Evolutionary conservation across 352 stramenopile species (phyloP).

Genomic region (Globisporangium lucens): DNA sequence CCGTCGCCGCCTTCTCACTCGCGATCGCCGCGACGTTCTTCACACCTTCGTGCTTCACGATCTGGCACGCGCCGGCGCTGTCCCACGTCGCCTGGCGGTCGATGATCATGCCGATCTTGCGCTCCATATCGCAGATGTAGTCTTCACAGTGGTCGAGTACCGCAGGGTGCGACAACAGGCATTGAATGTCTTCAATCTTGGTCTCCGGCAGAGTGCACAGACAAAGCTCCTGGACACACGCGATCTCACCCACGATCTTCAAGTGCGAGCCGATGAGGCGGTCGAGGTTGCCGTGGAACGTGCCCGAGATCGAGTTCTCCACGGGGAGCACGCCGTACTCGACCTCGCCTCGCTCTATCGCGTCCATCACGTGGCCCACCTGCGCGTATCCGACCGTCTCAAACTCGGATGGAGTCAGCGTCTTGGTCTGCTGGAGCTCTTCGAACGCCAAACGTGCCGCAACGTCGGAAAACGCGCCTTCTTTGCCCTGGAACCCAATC

Average conservation of each 20-base stretch:
- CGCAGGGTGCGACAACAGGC: constrained; percentile 56
- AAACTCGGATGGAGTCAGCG: constrained; percentile 44
- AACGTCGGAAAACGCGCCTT: constrained; percentile 71
- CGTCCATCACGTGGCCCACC: constrained; percentile 50
- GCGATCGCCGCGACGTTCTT: constrained; percentile 56
- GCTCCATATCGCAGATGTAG: constrained; percentile 63
- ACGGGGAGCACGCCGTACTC: constrained; percentile 62
- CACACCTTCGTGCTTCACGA: constrained; percentile 48
- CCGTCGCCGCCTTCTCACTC: constrained; percentile 53
- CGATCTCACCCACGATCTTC: constrained; percentile 73
- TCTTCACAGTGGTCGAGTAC: constrained; percentile 65
- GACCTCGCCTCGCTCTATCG: constrained; percentile 54
- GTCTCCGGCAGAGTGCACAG: constrained; percentile 44
- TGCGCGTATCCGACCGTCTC: constrained; percentile 63
- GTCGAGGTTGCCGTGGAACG: constrained; percentile 71
- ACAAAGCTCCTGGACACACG: constrained; percentile 63
- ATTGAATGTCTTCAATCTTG: constrained; percentile 43
- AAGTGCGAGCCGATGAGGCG: constrained; percentile 57
- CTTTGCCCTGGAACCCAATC: constrained; percentile 67
- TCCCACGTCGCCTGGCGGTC: constrained; percentile 65
- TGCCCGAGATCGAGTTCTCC: constrained; percentile 74
- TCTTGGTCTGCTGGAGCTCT: constrained; percentile 44
- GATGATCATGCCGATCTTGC: constrained; percentile 47
- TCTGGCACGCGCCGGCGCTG: constrained; percentile 62
- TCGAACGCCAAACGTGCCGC: constrained; percentile 53